Percentiles rank a stretch among this genome's conserved stretches.
These are phyloP conservation scores for Cyphellophora europaea DNA, from an alignment of 2,329 filamentous ascomycete species.

Conservation along the genomic window DNA sequence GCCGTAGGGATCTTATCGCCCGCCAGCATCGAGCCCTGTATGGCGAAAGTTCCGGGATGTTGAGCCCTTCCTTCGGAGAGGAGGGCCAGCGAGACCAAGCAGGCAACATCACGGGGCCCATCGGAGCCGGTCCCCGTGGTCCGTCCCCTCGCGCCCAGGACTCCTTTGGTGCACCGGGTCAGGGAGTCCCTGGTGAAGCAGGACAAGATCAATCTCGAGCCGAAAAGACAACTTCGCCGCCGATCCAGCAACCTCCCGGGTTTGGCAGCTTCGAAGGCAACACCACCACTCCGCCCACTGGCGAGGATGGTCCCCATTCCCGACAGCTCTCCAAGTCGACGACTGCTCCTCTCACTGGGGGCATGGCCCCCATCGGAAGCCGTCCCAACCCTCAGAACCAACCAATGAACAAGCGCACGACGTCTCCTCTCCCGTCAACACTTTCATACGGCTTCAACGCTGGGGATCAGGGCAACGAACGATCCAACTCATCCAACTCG, in stretches of 20 bases:
- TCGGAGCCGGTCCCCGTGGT: constrained; percentile 53
- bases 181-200: constrained; percentile 5
- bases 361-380: constrained; percentile 89
- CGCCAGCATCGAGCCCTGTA: constrained; percentile 93
- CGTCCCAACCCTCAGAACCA: constrained; percentile 61
- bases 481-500: constrained; percentile 47
- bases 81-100: constrained; percentile 38
- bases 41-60: constrained; percentile 59
- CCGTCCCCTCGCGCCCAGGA: constrained; percentile 76
- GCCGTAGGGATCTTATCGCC: constrained; percentile 89
- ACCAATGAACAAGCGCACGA: constrained; percentile 68
- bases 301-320: constrained; percentile 61
- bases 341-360: constrained; percentile 46
- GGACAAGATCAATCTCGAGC: constrained; percentile 18
- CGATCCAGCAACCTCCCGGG: constrained; percentile 34
- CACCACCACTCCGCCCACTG: constrained; percentile 77
- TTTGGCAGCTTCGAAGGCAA: constrained; percentile 59
- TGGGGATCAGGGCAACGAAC: constrained; percentile 39
- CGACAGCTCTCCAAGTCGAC: constrained; percentile 47
- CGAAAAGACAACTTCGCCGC: constrained; percentile 53
- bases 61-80: constrained; percentile 59
- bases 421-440: constrained; percentile 85
- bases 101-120: not conserved
- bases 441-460: constrained; percentile 49
- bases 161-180: constrained; percentile 46